Evolutionary conservation across 306 rosid genomes (phyloP).

Genomic region (Cucurbita maxima): DNA sequence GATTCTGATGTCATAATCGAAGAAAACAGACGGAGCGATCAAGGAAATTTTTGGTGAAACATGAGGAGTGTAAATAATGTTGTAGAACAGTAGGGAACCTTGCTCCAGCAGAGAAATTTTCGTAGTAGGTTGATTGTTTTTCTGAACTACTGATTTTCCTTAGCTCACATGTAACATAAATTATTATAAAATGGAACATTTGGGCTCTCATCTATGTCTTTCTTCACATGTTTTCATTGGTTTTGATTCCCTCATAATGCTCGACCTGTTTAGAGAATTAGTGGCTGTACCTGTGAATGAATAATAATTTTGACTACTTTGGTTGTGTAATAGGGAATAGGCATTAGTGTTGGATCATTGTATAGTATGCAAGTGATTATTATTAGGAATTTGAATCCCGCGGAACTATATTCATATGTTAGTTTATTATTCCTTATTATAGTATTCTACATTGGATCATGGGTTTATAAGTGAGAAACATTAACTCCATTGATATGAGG

Average conservation of each 20-base stretch:
- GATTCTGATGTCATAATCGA: conserved; percentile 27
- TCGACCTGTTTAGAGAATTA: not conserved
- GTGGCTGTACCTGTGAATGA: not conserved
- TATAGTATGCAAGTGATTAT: not conserved
- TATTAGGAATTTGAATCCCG: not conserved
- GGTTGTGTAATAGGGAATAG: not conserved
- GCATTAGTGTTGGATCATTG: not conserved
- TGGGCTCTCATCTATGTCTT: not conserved
- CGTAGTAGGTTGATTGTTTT: conserved; percentile 14
- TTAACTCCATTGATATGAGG: too few relatives aligned
- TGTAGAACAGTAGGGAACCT: conserved; percentile 62
- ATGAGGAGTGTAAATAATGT: conserved; percentile 41
- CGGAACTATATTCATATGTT: not conserved
- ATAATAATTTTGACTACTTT: not conserved
- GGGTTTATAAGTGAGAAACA: too few relatives aligned
- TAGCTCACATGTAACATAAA: conserved; percentile 21
- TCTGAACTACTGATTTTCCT: conserved; percentile 22
- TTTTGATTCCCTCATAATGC: not conserved
- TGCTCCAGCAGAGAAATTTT: conserved; percentile 39
- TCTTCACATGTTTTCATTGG: not conserved
- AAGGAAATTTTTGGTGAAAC: conserved; percentile 45
- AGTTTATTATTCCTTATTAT: not conserved
- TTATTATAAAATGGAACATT: conserved; percentile 9
- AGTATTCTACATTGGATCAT: not conserved
- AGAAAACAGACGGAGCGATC: conserved; percentile 39